phyloP scores from a whole-genome alignment of 176 grass and related monocot genomes.

The Stipa capillata region DNA sequence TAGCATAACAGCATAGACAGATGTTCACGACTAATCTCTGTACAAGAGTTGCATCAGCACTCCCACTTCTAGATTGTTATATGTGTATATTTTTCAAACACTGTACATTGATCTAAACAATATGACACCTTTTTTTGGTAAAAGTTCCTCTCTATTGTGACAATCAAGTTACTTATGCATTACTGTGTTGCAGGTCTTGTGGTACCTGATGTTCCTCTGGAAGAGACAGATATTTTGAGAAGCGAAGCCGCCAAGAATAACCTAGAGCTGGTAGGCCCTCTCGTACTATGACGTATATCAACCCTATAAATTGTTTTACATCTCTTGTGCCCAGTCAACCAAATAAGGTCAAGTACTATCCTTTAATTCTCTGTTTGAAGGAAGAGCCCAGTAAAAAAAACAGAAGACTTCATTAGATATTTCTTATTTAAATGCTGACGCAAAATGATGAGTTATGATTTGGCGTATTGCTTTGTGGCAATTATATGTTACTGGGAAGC shows the following conservation, averaged over 20 bases:
- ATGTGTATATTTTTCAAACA: not conserved
- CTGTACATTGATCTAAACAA: not conserved
- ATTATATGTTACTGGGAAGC: not conserved
- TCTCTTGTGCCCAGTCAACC: not conserved
- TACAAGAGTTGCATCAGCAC: not conserved
- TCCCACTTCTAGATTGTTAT: not conserved
- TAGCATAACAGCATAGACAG: not conserved
- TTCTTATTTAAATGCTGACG: not conserved
- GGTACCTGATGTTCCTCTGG: conserved; percentile 95
- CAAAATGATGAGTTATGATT: not conserved
- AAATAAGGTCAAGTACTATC: not conserved
- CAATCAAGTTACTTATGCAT: not conserved
- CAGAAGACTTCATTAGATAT: no score
- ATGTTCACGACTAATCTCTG: not conserved
- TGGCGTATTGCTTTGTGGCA: not conserved
- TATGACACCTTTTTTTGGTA: not conserved
- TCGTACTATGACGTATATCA: not conserved
- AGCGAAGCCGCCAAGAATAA: conserved; percentile 80
- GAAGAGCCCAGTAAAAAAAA: no score
- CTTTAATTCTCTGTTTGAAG: not conserved
- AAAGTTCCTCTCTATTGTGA: not conserved
- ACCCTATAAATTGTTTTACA: not conserved
- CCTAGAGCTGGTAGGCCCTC: conserved; percentile 76
- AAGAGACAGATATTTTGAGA: conserved; percentile 81
- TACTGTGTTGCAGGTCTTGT: conserved; percentile 66